phyloP scores from a whole-genome alignment of 2,329 filamentous ascomycete genomes.

The Malbranchea zuffiana region DNA sequence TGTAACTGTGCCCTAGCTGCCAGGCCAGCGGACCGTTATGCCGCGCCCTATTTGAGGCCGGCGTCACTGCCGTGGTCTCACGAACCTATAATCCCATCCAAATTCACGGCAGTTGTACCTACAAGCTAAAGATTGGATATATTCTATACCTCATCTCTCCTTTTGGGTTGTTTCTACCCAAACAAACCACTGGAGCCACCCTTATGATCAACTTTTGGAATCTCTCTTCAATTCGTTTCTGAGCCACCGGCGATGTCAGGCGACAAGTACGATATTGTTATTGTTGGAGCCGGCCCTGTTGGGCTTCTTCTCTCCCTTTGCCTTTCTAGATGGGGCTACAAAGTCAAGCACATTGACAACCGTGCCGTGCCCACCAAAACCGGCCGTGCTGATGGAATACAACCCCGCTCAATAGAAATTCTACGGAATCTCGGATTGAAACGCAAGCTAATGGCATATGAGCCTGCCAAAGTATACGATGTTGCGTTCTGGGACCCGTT shows the following conservation, averaged over 20 bases:
- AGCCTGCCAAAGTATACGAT: conserved; percentile 69
- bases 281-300: conserved; percentile 80
- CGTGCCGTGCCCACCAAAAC: conserved; percentile 32
- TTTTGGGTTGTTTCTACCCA: no score
- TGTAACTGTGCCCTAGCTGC: no score
- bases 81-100: no score
- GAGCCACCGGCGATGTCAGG: conserved; percentile 10
- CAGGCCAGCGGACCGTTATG: no score
- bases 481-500: conserved; percentile 56
- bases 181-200: no score
- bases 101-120: no score
- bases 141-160: no score
- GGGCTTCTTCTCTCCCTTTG: conserved; percentile 80
- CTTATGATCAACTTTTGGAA: no score
- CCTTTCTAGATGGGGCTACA: conserved; percentile 85
- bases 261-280: conserved; percentile 58
- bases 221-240: no score
- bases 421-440: conserved; percentile 34
- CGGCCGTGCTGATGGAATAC: conserved; percentile 36
- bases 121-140: no score
- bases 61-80: no score
- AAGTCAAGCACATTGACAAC: conserved; percentile 65
- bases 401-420: conserved; percentile 35
- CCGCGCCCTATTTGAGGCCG: no score
- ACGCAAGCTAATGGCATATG: conserved; percentile 37